Evolutionary conservation across 2,329 filamentous ascomycete genomes (phyloP).

Genomic region (Aureobasidium musti): DNA sequence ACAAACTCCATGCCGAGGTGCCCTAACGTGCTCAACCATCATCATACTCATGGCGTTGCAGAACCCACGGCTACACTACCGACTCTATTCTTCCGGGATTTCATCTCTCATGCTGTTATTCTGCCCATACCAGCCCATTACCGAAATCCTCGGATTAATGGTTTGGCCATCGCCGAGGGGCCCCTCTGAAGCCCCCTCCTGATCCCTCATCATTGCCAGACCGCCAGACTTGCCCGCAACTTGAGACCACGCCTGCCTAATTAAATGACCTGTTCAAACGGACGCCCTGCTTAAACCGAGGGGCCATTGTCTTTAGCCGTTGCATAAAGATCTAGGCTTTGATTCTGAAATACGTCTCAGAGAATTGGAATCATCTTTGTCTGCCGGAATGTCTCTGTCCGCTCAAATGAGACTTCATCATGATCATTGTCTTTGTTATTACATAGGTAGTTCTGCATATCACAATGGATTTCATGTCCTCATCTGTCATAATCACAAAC

Average conservation of each 20-base stretch:
- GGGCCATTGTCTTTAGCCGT: constrained; percentile 13
- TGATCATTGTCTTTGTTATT: not conserved
- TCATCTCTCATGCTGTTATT: not conserved
- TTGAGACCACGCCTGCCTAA: not conserved
- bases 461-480: not conserved
- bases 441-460: not conserved
- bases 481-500: not conserved
- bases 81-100: constrained; percentile 8
- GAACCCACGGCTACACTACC: constrained; percentile 4
- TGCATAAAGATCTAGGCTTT: not conserved
- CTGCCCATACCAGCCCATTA: constrained; percentile 1
- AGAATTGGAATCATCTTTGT: constrained; percentile 4
- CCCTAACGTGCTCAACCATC: not conserved
- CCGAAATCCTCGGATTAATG: constrained; percentile 20
- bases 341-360: not conserved
- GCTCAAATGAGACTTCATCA: not conserved
- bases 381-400: not conserved
- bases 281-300: not conserved
- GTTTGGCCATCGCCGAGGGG: constrained; percentile 9
- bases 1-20: constrained; percentile 2
- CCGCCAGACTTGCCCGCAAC: not conserved
- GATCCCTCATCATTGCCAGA: not conserved
- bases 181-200: not conserved
- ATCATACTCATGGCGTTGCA: constrained; percentile 1
- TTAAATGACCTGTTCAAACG: constrained; percentile 10